These are phyloP conservation scores for Ceriops decandra DNA, from an alignment of 345 rosid genomes.

Conservation along the genomic window DNA sequence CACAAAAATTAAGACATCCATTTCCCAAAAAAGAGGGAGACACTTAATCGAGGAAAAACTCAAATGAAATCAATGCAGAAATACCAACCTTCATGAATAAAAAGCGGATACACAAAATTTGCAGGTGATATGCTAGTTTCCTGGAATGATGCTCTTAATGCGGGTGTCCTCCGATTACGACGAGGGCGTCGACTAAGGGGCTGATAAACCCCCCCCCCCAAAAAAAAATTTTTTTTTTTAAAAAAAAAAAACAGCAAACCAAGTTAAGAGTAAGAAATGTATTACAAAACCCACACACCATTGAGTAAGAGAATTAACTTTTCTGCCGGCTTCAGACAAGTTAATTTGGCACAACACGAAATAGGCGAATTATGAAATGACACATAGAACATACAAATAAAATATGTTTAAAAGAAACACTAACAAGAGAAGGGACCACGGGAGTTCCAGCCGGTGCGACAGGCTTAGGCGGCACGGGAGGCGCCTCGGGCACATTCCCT, in stretches of 20 bases:
- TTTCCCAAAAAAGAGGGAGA: not conserved
- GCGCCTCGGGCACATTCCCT: slow-evolving; percentile 77
- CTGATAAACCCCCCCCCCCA: slow-evolving; percentile 29
- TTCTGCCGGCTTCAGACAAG: no score
- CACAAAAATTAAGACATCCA: not conserved
- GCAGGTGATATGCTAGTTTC: slow-evolving; percentile 80
- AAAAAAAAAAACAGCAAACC: no score
- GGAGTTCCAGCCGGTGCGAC: slow-evolving; percentile 84
- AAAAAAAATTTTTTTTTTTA: no score
- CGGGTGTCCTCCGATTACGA: slow-evolving; percentile 71
- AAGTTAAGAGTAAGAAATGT: no score
- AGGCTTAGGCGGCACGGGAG: slow-evolving; percentile 75
- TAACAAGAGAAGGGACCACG: slow-evolving; percentile 34
- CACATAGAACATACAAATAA: not conserved
- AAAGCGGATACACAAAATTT: slow-evolving; percentile 87
- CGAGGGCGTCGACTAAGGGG: slow-evolving; percentile 78
- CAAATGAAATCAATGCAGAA: not conserved
- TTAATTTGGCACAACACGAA: no score
- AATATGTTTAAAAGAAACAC: not conserved
- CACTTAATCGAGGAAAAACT: slow-evolving; percentile 2
- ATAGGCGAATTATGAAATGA: no score
- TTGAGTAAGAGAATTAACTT: no score
- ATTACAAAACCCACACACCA: no score
- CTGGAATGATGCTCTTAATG: slow-evolving; percentile 70
- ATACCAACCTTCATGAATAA: slow-evolving; percentile 85